Conservation (phyloP, 2,329 filamentous ascomycete genomes). For the Fusarium devonianum region DNA sequence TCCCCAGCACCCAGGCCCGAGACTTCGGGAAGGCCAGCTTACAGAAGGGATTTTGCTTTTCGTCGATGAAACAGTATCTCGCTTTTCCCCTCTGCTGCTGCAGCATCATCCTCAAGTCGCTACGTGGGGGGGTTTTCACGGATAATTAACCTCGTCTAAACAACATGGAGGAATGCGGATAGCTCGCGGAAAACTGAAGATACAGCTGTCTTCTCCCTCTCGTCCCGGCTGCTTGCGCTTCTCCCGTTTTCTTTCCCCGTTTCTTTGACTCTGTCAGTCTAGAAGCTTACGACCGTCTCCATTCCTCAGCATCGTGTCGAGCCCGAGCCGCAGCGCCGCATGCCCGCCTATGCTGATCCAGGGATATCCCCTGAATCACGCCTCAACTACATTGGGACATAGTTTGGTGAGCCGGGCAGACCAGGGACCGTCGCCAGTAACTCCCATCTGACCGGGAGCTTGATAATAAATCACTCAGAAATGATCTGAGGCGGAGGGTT, state of each 20-base stretch:
- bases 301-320: slow-evolving; percentile 37
- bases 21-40: slow-evolving; percentile 18
- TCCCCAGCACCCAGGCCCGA: slow-evolving; percentile 23
- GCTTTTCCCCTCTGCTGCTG: slow-evolving; percentile 9
- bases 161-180: slow-evolving; percentile 28
- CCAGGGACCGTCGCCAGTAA: slow-evolving; percentile 37
- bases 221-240: slow-evolving; percentile 9
- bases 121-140: slow-evolving; percentile 12
- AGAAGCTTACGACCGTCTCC: slow-evolving; percentile 20
- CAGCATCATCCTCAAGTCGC: slow-evolving; percentile 5
- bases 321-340: slow-evolving; percentile 8
- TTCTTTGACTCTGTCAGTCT: neutral
- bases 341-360: slow-evolving; percentile 24
- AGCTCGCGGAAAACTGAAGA: slow-evolving; percentile 1
- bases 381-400: slow-evolving; percentile 31
- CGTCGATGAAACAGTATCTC: slow-evolving; percentile 27
- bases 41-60: slow-evolving; percentile 16
- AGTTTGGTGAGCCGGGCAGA: slow-evolving; percentile 20
- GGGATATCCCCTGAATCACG: slow-evolving; percentile 41
- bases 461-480: slow-evolving; percentile 11
- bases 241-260: slow-evolving; percentile 4
- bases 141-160: neutral
- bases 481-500: slow-evolving; percentile 22
- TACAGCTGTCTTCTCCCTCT: neutral
- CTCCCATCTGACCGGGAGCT: slow-evolving; percentile 24